These are phyloP conservation scores for Hypoxylon sp. DNA, from an alignment of 2,329 filamentous ascomycete species.

Conservation along the genomic window DNA sequence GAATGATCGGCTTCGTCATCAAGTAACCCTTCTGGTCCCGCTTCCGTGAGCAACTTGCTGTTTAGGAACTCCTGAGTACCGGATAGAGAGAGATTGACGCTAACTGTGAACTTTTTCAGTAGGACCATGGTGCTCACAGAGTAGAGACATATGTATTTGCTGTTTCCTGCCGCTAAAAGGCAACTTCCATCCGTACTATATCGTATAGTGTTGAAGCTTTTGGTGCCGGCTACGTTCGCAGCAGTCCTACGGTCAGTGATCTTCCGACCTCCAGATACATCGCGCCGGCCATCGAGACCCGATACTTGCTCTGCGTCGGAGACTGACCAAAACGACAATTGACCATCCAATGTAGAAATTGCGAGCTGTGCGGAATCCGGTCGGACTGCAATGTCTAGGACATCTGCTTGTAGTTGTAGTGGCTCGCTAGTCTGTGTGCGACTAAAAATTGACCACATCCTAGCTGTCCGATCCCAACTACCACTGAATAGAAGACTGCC, in stretches of 20 bases:
- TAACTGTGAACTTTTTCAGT: constrained; percentile 95
- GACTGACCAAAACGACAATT: constrained; percentile 95
- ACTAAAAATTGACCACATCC: constrained; percentile 96
- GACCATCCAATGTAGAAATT: constrained; percentile 92
- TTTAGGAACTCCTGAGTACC: constrained; percentile 98
- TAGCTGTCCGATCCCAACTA: constrained; percentile 96
- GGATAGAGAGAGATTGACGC: constrained; percentile 93
- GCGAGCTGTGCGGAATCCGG: constrained; percentile 94
- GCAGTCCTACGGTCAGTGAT: constrained; percentile 90
- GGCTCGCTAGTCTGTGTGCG: constrained; percentile 96
- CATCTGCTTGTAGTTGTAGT: constrained; percentile 90
- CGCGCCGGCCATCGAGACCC: constrained; percentile 89
- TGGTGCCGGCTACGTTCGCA: constrained; percentile 90
- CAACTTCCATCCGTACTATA: constrained; percentile 96
- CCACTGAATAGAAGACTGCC: constrained; percentile 88
- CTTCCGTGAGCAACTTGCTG: constrained; percentile 91
- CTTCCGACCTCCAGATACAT: constrained; percentile 93
- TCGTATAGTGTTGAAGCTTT: constrained; percentile 87
- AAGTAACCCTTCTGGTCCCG: constrained; percentile 85
- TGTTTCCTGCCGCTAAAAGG: constrained; percentile 91
- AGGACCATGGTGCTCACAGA: constrained; percentile 93
- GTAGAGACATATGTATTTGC: constrained; percentile 98
- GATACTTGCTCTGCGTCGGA: constrained; percentile 88
- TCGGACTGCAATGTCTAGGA: constrained; percentile 87
- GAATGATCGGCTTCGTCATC: constrained; percentile 91